Evolutionary conservation across 2,329 filamentous ascomycete species (phyloP), one percentile per base, ranked within the genome.

Genomic region (Penicillium sp.): DNA sequence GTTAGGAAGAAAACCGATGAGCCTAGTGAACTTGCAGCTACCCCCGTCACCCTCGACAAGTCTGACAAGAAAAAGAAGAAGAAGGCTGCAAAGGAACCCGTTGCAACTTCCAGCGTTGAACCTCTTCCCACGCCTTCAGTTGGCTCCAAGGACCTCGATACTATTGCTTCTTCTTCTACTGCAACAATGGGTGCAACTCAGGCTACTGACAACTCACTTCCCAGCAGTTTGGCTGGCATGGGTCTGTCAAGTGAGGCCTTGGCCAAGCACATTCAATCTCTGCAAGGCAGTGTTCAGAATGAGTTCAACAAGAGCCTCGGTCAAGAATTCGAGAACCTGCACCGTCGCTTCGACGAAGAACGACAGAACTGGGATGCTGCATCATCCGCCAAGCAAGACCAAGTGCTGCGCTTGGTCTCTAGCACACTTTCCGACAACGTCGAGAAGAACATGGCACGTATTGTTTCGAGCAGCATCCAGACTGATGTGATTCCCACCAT

Each of bases 401-500:
- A 86, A 39, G 80, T 90, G 18, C 79, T 91, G 42, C 84, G 85
- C 27, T 74, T 90, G 49, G 84, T 90, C 4, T 89, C 87, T 1
- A 83, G 79, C 58, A 89, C 87, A 2, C 73, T 91, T 43, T 85
- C 84, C 10, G 86, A 88, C 56, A 90, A 90, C 53, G 84, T 90
- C 22, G 87, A 91, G 72, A 87, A 89, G 65, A 90, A 90, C 21
- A 81, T 97, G 36, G 81, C 86, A 57, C 86, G 86, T 57, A 90
- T 96, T 62, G 87, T 96, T 47, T 84, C 85, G 44, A 82, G 86
- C 45, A 89, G 89, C 71, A 90, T 96, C 61, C 84, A 90, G 57
- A 82, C 86, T 52, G 82, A 86, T 13, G 85, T 97, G 43, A 79
- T 96, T 49, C 93, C 94, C 10, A 81, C 86, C 31, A 78, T 97